These are phyloP conservation scores for Ammopiptanthus mongolicus DNA, from an alignment of 306 rosid genomes.

Conservation along the genomic window DNA sequence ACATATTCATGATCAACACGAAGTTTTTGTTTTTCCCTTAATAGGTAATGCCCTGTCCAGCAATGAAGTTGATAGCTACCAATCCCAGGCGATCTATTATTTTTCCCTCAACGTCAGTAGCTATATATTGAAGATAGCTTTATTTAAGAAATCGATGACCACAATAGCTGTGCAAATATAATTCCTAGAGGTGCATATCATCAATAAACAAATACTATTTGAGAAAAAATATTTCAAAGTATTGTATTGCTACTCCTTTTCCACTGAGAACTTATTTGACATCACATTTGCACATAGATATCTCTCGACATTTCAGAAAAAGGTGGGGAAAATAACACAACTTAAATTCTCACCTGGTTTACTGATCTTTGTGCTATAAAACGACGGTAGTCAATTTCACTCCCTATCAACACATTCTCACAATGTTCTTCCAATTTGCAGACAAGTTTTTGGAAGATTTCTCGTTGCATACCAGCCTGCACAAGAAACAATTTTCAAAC, in stretches of 20 bases:
- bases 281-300: background rate
- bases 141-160: background rate
- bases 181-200: background rate
- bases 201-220: background rate
- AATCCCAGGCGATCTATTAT: background rate
- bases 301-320: conserved; percentile 2
- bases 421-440: conserved; percentile 71
- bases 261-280: background rate
- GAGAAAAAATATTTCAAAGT: background rate
- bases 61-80: background rate
- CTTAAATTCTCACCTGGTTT: conserved; percentile 48
- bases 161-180: background rate
- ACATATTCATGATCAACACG: background rate
- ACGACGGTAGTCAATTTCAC: conserved; percentile 94
- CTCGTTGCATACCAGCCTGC: conserved; percentile 89
- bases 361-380: conserved; percentile 60
- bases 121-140: background rate
- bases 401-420: conserved; percentile 62
- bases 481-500: background rate
- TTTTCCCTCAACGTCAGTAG: background rate
- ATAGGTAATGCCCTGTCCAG: background rate
- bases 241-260: background rate
- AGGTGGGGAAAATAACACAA: conserved; percentile 6
- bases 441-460: conserved; percentile 67
- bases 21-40: background rate